A percentile compares a stretch with the other conserved stretches of the same genome.
Conservation (phyloP, 2,329 filamentous ascomycete species). For the Trichoderma pleuroti region DNA sequence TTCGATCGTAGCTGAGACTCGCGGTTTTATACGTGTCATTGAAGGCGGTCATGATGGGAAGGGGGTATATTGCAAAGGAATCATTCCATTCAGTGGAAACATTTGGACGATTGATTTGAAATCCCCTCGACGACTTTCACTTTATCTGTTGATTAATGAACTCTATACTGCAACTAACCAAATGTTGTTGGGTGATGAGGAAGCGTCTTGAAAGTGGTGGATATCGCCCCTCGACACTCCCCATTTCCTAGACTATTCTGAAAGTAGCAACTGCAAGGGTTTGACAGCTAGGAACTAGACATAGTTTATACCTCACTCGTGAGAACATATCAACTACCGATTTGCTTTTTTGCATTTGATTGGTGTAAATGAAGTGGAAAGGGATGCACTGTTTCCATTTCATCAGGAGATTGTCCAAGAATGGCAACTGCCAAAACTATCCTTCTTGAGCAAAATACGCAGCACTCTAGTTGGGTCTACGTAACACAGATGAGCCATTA, state of each 20-base stretch:
- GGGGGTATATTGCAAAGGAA: background rate
- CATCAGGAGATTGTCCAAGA: background rate
- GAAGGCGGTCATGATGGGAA: background rate
- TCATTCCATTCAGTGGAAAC: background rate
- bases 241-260: background rate
- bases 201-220: background rate
- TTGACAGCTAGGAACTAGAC: background rate
- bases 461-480: background rate
- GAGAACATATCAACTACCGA: background rate
- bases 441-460: background rate
- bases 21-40: background rate
- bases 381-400: background rate
- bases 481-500: background rate
- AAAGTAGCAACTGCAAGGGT: conserved; percentile 6
- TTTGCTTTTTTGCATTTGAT: background rate
- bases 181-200: background rate
- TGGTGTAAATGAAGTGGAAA: background rate
- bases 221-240: background rate
- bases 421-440: background rate
- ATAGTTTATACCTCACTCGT: background rate
- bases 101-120: background rate
- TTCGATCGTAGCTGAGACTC: background rate
- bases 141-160: background rate
- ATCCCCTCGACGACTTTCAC: background rate
- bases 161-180: background rate